A percentile compares a stretch with the other conserved stretches of the same genome.
These are phyloP conservation scores for Beauveria medogensis DNA, from an alignment of 2,329 filamentous ascomycete genomes.

Conservation along the genomic window DNA sequence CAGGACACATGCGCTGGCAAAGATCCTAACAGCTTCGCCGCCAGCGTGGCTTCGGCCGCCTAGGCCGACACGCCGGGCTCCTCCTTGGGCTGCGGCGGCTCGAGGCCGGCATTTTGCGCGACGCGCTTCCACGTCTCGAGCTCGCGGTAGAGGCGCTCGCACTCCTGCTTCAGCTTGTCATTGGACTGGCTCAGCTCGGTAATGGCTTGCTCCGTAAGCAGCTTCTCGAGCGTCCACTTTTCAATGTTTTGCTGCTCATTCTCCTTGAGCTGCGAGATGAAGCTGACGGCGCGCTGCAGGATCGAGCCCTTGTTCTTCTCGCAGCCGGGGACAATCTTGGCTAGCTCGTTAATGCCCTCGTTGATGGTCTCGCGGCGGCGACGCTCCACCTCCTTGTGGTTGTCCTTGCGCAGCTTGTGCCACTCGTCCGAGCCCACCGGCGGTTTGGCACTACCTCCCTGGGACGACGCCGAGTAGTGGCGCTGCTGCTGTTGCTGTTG, in stretches of 20 bases:
- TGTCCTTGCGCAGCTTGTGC: constrained; percentile 95
- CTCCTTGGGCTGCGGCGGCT: constrained; percentile 32
- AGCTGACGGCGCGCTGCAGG: constrained; percentile 83
- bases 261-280: constrained; percentile 90
- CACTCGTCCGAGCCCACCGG: constrained; percentile 94
- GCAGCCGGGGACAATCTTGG: constrained; percentile 93
- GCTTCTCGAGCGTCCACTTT: constrained; percentile 87
- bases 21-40: background rate
- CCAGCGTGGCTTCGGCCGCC: background rate
- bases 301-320: constrained; percentile 99
- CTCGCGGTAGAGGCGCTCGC: constrained; percentile 69
- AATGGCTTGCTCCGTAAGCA: constrained; percentile 81
- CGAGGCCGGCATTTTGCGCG: constrained; percentile 51
- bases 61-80: constrained; percentile 19
- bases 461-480: constrained; percentile 28
- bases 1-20: background rate
- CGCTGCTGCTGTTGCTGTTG: constrained; percentile 17
- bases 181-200: constrained; percentile 80
- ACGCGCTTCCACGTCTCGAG: constrained; percentile 71
- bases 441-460: constrained; percentile 57
- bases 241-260: constrained; percentile 92
- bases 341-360: constrained; percentile 95
- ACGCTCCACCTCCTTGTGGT: constrained; percentile 98
- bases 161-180: constrained; percentile 77
- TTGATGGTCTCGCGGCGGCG: constrained; percentile 97